These are phyloP conservation scores for Chaetomium cochliodes DNA, from an alignment of 495 filamentous ascomycete genomes.

Conservation along the genomic window DNA sequence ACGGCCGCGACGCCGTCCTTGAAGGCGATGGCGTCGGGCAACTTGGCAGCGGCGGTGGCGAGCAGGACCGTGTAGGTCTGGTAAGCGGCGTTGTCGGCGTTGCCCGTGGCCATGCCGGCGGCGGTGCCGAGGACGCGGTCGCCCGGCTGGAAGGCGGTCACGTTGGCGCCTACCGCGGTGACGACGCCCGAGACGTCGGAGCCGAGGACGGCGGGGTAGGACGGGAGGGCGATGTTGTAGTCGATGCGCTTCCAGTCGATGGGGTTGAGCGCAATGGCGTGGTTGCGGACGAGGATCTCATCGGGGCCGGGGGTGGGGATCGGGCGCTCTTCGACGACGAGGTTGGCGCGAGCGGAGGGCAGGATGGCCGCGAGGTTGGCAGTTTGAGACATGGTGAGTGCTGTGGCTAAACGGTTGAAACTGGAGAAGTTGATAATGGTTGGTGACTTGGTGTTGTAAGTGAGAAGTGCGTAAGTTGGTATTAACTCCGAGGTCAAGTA, in stretches of 20 bases:
- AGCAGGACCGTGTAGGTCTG: conserved; percentile 44
- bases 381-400: conserved; percentile 2
- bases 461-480: too few relatives aligned
- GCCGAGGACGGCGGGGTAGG: conserved; percentile 54
- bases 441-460: background rate
- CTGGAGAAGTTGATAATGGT: background rate
- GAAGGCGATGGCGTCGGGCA: conserved; percentile 37
- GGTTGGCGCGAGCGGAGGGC: conserved; percentile 6
- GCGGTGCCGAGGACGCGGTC: conserved; percentile 44
- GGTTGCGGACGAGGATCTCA: conserved; percentile 43
- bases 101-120: conserved; percentile 20
- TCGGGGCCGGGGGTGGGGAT: conserved; percentile 34
- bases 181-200: conserved; percentile 56
- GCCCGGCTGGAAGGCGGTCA: conserved; percentile 47
- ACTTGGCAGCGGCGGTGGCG: conserved; percentile 29
- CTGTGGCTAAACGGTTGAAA: background rate
- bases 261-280: conserved; percentile 46
- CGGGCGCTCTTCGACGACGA: conserved; percentile 36
- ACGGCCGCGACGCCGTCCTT: conserved; percentile 42
- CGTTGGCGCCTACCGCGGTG: conserved; percentile 45
- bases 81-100: conserved; percentile 32
- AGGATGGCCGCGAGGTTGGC: conserved; percentile 20
- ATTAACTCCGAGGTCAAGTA: background rate
- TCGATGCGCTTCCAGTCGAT: conserved; percentile 50
- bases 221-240: conserved; percentile 31